Percentiles rank a stretch among this genome's conserved stretches.
phyloP scores from a whole-genome alignment of 495 filamentous ascomycete species.

The Podospora didyma region DNA sequence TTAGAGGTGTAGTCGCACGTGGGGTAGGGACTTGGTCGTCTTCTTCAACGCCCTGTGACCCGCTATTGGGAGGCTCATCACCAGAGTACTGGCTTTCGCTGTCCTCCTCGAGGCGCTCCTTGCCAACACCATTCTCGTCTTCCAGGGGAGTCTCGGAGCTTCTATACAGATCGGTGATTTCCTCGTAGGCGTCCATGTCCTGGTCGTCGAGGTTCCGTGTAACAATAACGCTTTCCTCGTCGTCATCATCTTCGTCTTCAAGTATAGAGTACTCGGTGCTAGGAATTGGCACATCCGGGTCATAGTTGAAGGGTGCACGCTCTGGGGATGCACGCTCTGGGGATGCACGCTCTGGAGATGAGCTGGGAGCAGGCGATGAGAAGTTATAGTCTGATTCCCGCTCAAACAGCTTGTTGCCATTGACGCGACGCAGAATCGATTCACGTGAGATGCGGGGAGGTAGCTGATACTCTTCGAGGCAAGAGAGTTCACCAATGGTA shows the following conservation, averaged over 20 bases:
- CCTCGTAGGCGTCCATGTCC: slow-evolving; percentile 62
- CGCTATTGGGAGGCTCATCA: not conserved
- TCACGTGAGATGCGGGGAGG: slow-evolving; percentile 85
- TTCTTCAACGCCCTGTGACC: slow-evolving; percentile 7
- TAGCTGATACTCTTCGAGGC: slow-evolving; percentile 55
- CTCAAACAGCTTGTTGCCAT: slow-evolving; percentile 57
- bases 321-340: slow-evolving; percentile 50
- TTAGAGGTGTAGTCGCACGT: slow-evolving; percentile 31
- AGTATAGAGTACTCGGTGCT: slow-evolving; percentile 55
- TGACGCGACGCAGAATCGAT: slow-evolving; percentile 85
- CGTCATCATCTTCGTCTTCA: slow-evolving; percentile 48
- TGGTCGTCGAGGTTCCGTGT: slow-evolving; percentile 63
- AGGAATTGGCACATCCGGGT: slow-evolving; percentile 83
- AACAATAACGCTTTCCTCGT: slow-evolving; percentile 57
- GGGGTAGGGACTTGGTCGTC: slow-evolving; percentile 45
- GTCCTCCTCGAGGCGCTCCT: slow-evolving; percentile 18
- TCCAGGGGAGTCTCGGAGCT: slow-evolving; percentile 34
- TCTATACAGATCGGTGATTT: slow-evolving; percentile 63
- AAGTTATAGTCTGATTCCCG: slow-evolving; percentile 62
- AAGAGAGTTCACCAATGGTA: slow-evolving; percentile 49
- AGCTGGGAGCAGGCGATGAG: slow-evolving; percentile 52
- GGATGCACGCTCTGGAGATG: slow-evolving; percentile 43
- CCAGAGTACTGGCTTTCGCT: slow-evolving; percentile 26
- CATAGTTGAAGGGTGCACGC: slow-evolving; percentile 46
- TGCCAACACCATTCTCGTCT: slow-evolving; percentile 35